Evolutionary conservation across 2,329 filamentous ascomycete species (phyloP).

Genomic region (Microdochium paspali): DNA sequence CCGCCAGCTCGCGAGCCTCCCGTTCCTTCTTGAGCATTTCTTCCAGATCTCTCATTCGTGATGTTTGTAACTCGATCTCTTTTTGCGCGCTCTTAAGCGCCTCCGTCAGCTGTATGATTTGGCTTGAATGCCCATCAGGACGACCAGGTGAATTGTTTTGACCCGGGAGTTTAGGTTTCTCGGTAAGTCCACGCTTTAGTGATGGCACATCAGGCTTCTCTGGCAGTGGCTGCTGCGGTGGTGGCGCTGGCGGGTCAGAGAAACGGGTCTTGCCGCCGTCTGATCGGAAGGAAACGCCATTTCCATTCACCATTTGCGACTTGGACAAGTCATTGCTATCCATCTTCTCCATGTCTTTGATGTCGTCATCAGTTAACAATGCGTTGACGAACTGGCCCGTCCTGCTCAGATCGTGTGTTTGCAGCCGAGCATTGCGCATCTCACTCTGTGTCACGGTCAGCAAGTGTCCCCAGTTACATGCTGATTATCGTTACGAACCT

Average conservation of each 20-base stretch:
- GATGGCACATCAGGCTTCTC: constrained; percentile 81
- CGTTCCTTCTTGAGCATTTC: constrained; percentile 69
- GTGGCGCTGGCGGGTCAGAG: constrained; percentile 85
- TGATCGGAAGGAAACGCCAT: constrained; percentile 46
- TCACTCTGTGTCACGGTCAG: constrained; percentile 54
- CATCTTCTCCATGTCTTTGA: constrained; percentile 48
- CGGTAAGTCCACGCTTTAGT: constrained; percentile 66
- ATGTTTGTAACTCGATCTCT: constrained; percentile 76
- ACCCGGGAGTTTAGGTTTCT: constrained; percentile 54
- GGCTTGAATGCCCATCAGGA: constrained; percentile 48
- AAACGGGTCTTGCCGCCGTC: constrained; percentile 72
- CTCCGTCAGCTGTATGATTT: constrained; percentile 78
- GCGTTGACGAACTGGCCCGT: constrained; percentile 74
- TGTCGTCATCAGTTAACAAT: constrained; percentile 62
- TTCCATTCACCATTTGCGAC: constrained; percentile 38
- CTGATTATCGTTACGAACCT: constrained; percentile 43
- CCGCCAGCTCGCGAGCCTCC: constrained; percentile 71
- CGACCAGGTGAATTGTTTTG: constrained; percentile 49
- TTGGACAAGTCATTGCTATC: constrained; percentile 39
- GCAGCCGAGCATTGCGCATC: constrained; percentile 80
- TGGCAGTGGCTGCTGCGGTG: constrained; percentile 84
- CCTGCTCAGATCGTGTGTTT: constrained; percentile 75
- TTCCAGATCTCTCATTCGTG: constrained; percentile 74
- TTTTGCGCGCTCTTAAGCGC: constrained; percentile 75
- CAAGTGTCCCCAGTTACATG: not conserved